Conservation (phyloP, 2,329 filamentous ascomycete species). For the Cladosporium sp. region DNA sequence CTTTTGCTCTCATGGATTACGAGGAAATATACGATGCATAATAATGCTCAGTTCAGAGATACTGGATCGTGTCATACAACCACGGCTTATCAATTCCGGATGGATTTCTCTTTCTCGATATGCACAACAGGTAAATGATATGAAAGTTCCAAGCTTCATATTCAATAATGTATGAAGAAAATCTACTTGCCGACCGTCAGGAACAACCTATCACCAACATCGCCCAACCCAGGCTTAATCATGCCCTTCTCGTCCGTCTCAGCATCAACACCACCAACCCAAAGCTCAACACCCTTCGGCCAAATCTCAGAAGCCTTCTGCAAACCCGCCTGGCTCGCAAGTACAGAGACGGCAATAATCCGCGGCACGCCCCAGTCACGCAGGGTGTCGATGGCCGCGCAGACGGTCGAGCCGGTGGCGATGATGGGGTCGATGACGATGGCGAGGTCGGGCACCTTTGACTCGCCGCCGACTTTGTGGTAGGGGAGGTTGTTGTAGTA, state of each 20-base stretch:
- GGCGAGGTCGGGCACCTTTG: slow-evolving; percentile 62
- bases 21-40: too few species aligned
- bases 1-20: too few species aligned
- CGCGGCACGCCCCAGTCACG: slow-evolving; percentile 87
- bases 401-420: slow-evolving; percentile 87
- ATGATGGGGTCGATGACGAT: slow-evolving; percentile 91
- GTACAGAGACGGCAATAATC: slow-evolving; percentile 73
- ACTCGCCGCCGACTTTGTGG: slow-evolving; percentile 54
- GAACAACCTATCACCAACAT: slow-evolving; percentile 88
- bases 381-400: slow-evolving; percentile 85
- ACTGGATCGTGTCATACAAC: too few species aligned
- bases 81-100: too few species aligned
- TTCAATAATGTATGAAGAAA: background rate
- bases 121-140: background rate
- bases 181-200: slow-evolving; percentile 79
- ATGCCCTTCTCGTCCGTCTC: slow-evolving; percentile 78
- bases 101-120: background rate
- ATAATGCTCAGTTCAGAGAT: too few species aligned
- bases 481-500: slow-evolving; percentile 97
- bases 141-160: background rate
- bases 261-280: slow-evolving; percentile 77
- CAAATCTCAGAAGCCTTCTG: slow-evolving; percentile 72
- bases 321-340: slow-evolving; percentile 74
- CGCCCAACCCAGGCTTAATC: slow-evolving; percentile 86
- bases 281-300: slow-evolving; percentile 76